Conservation (phyloP, 192 early-diverging fungal species). For the Mortierella antarctica region DNA sequence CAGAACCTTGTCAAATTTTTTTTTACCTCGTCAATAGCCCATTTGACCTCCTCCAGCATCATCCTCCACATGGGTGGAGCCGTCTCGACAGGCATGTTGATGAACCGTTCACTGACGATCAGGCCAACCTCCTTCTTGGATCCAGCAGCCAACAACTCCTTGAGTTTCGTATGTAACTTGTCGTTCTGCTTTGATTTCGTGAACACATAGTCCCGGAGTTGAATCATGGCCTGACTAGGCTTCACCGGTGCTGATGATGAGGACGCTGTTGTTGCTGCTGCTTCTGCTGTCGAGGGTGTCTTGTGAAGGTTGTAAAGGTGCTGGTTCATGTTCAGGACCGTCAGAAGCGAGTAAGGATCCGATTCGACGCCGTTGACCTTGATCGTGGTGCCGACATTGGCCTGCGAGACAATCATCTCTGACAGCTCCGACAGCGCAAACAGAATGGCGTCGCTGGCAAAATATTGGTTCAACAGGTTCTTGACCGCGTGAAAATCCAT, state of each 20-base stretch:
- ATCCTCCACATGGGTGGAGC: slow-evolving; percentile 92
- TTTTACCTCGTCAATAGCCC: slow-evolving; percentile 75
- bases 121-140: slow-evolving; percentile 64
- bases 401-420: slow-evolving; percentile 83
- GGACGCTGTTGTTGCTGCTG: slow-evolving; percentile 5
- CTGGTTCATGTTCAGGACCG: slow-evolving; percentile 76
- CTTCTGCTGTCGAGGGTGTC: not conserved
- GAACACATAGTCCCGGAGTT: slow-evolving; percentile 72
- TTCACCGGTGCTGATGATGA: slow-evolving; percentile 23
- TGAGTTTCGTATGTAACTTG: slow-evolving; percentile 45
- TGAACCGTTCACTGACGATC: slow-evolving; percentile 87
- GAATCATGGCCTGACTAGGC: slow-evolving; percentile 60
- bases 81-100: slow-evolving; percentile 97
- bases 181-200: slow-evolving; percentile 65
- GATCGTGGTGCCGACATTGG: slow-evolving; percentile 86
- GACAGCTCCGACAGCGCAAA: slow-evolving; percentile 82
- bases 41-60: slow-evolving; percentile 85
- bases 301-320: slow-evolving; percentile 58
- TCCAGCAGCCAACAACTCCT: slow-evolving; percentile 46
- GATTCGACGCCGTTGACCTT: slow-evolving; percentile 83
- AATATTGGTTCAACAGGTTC: slow-evolving; percentile 80
- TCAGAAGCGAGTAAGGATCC: slow-evolving; percentile 91
- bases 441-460: slow-evolving; percentile 82
- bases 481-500: slow-evolving; percentile 95
- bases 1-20: not conserved